Conservation (phyloP, 1,284 basidiomycete genomes). For the Fistulina hepatica region DNA sequence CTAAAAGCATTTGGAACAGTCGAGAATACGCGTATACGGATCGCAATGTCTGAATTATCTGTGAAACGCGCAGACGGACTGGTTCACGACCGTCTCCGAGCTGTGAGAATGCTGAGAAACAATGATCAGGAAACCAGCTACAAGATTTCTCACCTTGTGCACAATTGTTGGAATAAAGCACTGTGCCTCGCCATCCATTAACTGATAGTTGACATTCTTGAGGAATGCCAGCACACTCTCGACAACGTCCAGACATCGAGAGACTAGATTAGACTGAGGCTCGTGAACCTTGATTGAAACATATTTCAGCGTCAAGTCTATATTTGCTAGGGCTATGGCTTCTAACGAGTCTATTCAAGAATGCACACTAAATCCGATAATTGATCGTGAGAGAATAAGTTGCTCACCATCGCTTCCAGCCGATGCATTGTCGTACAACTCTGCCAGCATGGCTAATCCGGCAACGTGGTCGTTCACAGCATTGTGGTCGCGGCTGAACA, state of each 20-base stretch:
- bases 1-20: slow-evolving; percentile 77
- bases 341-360: too few species aligned
- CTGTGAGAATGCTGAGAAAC: slow-evolving; percentile 27
- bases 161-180: slow-evolving; percentile 88
- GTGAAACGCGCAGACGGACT: slow-evolving; percentile 58
- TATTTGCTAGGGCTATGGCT: slow-evolving; percentile 76
- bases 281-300: slow-evolving; percentile 85
- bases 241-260: slow-evolving; percentile 84
- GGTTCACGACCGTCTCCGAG: slow-evolving; percentile 75
- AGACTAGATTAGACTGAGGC: slow-evolving; percentile 85
- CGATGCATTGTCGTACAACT: slow-evolving; percentile 58
- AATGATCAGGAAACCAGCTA: background rate
- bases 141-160: slow-evolving; percentile 57
- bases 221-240: slow-evolving; percentile 71
- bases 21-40: slow-evolving; percentile 85
- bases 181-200: slow-evolving; percentile 81
- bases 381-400: too few species aligned
- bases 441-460: slow-evolving; percentile 63
- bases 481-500: slow-evolving; percentile 96
- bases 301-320: slow-evolving; percentile 92
- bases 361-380: too few species aligned
- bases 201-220: slow-evolving; percentile 63
- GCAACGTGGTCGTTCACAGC: slow-evolving; percentile 88
- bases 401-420: slow-evolving; percentile 54
- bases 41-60: slow-evolving; percentile 60